Conservation (phyloP, 2,329 filamentous ascomycete species). For the Tolypocladium album region DNA sequence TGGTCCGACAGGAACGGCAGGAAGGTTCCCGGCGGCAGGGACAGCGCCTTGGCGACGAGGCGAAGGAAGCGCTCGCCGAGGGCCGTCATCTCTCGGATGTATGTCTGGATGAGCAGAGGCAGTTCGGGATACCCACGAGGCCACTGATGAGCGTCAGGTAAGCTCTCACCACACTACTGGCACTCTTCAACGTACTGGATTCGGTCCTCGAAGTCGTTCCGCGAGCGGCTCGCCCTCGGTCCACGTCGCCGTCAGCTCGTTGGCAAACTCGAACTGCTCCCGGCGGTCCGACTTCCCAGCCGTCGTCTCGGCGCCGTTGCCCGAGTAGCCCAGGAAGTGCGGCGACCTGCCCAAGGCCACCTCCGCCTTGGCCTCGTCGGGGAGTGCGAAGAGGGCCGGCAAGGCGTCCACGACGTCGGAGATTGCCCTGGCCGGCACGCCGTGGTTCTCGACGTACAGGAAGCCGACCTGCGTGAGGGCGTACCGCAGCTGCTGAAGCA, state of each 20-base stretch:
- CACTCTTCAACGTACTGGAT: slow-evolving; percentile 24
- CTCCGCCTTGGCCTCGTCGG: slow-evolving; percentile 20
- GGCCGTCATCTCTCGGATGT: slow-evolving; percentile 37
- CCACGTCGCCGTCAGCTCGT: slow-evolving; percentile 33
- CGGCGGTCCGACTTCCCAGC: slow-evolving; percentile 38
- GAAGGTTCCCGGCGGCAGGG: slow-evolving; percentile 35
- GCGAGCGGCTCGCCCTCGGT: slow-evolving; percentile 21
- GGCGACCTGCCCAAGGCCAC: slow-evolving; percentile 41
- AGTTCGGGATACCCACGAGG: not conserved
- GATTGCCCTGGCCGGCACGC: slow-evolving; percentile 24
- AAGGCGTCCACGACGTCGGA: slow-evolving; percentile 26
- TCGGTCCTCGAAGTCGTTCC: slow-evolving; percentile 35
- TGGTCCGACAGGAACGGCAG: slow-evolving; percentile 22
- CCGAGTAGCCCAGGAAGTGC: slow-evolving; percentile 51
- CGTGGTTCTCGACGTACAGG: slow-evolving; percentile 40
- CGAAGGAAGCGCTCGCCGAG: slow-evolving; percentile 42
- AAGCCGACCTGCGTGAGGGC: slow-evolving; percentile 42
- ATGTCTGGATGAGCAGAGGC: slow-evolving; percentile 19
- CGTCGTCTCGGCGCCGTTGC: slow-evolving; percentile 43
- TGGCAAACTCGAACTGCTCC: slow-evolving; percentile 52
- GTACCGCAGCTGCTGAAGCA: slow-evolving; percentile 31
- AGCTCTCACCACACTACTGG: not conserved
- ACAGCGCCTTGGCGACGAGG: slow-evolving; percentile 45
- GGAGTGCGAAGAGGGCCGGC: not conserved
- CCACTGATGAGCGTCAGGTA: not conserved